Conservation (phyloP, 2,329 filamentous ascomycete genomes). For the Clarireedia paspali region DNA sequence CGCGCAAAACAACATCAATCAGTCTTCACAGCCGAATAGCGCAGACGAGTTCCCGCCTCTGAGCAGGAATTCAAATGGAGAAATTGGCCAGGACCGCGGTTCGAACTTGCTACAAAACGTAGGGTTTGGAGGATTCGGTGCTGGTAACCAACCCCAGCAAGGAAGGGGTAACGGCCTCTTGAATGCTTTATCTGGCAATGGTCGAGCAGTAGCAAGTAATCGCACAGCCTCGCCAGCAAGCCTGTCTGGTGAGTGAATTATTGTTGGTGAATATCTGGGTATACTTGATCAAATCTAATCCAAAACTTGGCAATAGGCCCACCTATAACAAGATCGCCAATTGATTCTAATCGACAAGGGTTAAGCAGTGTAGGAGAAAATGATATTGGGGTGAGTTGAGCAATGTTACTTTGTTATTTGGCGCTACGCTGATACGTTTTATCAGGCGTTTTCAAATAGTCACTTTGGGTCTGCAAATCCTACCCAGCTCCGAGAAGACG, state of each 20-base stretch:
- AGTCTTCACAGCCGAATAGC: constrained; percentile 32
- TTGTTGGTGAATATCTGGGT: not conserved
- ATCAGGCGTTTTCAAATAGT: constrained; percentile 20
- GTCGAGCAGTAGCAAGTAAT: constrained; percentile 37
- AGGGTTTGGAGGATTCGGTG: constrained; percentile 39
- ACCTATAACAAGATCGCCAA: constrained; percentile 23
- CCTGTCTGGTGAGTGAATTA: constrained; percentile 21
- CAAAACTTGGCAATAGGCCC: constrained; percentile 14
- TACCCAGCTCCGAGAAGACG: constrained; percentile 18
- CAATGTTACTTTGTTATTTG: not conserved
- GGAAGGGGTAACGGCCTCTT: constrained; percentile 53
- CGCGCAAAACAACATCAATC: constrained; percentile 27
- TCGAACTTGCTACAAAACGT: constrained; percentile 47
- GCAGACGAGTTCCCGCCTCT: constrained; percentile 57
- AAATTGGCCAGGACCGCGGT: constrained; percentile 48
- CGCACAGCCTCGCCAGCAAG: constrained; percentile 25
- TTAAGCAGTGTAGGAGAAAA: constrained; percentile 17
- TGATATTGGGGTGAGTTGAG: constrained; percentile 21
- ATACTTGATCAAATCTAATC: constrained; percentile 7
- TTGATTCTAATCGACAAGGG: constrained; percentile 20
- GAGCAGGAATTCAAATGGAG: constrained; percentile 48
- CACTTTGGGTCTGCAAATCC: constrained; percentile 19
- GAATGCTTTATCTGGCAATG: constrained; percentile 56
- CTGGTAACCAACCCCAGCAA: constrained; percentile 31
- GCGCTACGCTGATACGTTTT: not conserved